Base-by-base conservation (phyloP, 306 rosid genomes). In the Vigna hirtella region DNA sequence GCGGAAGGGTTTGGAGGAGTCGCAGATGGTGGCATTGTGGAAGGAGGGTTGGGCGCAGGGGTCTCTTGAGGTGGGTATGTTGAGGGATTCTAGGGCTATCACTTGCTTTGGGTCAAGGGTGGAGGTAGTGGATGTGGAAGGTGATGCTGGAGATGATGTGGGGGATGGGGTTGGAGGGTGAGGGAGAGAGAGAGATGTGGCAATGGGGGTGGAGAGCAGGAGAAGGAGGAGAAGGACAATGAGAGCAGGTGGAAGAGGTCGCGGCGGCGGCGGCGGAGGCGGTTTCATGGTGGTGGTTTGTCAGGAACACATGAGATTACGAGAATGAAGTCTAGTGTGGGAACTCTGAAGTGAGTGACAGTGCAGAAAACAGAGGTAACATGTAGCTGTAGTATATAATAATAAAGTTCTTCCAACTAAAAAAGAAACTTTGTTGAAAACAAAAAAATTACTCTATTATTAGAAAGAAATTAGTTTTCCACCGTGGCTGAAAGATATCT, bases 21-120 rank as follows among this genome's bases (percentile, higher is more conserved):
- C 97, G 64, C 98, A 92, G 51, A 80, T 22, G 0, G 96, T 89
- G 83, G 87, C 88, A 80, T 89, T 91, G 86, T 87, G 89, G 53
- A 79, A 79, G 24, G 89, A 77, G 1, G 91, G 86, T 20, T 81
- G 85, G 3, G 89, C 58, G 17, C 98, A 94, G 5, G 98, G 98
- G 85, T 91, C 93, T 52, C 70, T 88, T 47, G 96, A 76, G 26
- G 91, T 95, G 3, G 98, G 99, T 45, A 95, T 86, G 89, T 88
- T 88, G 66, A 95, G 96, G 40, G 99, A 95, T 79, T 91, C 91
- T 1, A 95, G 89, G 16, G 99, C 99, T 78, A 83, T 85, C 1
- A 86, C 86, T 52, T 95, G 99, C 32, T 89, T 93, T 11, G 99
- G 99, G 85, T 95, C 99, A 4, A 95, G 92, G 15, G 87, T 72